Evolutionary conservation across 139 green algal species (phyloP), one percentile per base, ranked within the genome.

Genomic region (Pedinophyceae sp.): DNA sequence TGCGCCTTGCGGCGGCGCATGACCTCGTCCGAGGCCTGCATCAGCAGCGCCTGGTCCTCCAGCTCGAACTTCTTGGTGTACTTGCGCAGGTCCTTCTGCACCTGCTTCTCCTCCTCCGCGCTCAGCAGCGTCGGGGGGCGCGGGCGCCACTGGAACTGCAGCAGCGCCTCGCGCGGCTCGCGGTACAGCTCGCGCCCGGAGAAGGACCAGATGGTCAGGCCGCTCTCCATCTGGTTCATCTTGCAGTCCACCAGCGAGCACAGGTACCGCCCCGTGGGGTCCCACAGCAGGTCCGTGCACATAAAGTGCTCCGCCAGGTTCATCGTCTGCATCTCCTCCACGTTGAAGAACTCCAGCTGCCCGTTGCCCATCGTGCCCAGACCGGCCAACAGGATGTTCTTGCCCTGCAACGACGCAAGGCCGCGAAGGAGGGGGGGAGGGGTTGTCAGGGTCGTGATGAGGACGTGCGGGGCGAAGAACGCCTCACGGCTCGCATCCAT

Each of bases 191-290:
- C 59, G 47, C 79, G 67, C 27, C 91, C 91, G 22, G 80, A 72
- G 74, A 95, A 97, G 51, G 74, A 80, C 89, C 89, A 97, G 24
- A 95, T 60, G 52, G 84, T 80, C 76, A 85, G 93, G 6, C 91
- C 91, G 70, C 97, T 96, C 73, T 98, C 91, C 85, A 95, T 97
- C 55, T 92, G 79, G 57, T 96, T 81, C n/a, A n/a, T n/a, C 17
- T 84, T 61, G 43, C 64, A 66, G 20, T 79, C 87, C 10, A 97
- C 89, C 13, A 60, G 61, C 18, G 89, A 95, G 16, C 83, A 79
- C 29, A 97, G 75, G 65, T 90, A 98, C 46, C 83, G 72, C 19
- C 84, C 86, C 1, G 86, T 94, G 56, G 87, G 84, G 71, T 96
- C 87, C 89, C 88, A 96, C 17, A 85, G 73, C 16, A 95, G 70